Base-by-base conservation (phyloP, 2,329 filamentous ascomycete genomes). In the Phyllosticta capitalensis region DNA sequence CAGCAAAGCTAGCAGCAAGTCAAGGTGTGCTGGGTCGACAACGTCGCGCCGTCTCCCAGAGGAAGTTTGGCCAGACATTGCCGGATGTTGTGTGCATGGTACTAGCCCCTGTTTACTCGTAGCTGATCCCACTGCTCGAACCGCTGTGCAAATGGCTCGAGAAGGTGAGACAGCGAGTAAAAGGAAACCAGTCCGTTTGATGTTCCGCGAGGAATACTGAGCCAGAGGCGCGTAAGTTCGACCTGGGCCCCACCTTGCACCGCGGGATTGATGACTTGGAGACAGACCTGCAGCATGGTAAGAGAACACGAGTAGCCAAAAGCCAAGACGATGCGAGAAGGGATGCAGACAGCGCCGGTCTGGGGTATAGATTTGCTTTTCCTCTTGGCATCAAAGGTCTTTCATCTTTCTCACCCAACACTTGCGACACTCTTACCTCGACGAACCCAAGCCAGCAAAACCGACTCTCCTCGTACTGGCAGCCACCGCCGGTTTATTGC, bases 141-240 rank as follows among this genome's bases (percentile, higher is more conserved):
- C 38, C 38, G 14, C 38, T 45, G 38, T 45, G 38, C 38, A 45
- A 45, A 45, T 45, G 38, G 17, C 14, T n/a, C 17, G 17, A 45
- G 38, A n/a, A 6, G 38, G 38, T n/a, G 12, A n/a, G 38, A 45
- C 38, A 45, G 38, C 17, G 17, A n/a, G 14, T 7, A 5, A 45
- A 45, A 14, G 17, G 38, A n/a, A 45, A 45, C 38, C 38, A 45
- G 38, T 14, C 38, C 19, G 57, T 66, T 78, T 72, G 66, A 71
- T 79, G 38, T 80, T 67, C 74, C 77, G 77, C 77, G 73, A 74
- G 75, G 72, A 74, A 78, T 80, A 80, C 78, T 78, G 78, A 79
- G 76, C 76, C 9, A 75, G 67, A 72, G 77, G 77, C 77, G 77
- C 78, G 76, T 72, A 69, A 67, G 70, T 75, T 78, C 72, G 74